phyloP scores from a whole-genome alignment of 345 rosid genomes.

The Sisymbrium irio region DNA sequence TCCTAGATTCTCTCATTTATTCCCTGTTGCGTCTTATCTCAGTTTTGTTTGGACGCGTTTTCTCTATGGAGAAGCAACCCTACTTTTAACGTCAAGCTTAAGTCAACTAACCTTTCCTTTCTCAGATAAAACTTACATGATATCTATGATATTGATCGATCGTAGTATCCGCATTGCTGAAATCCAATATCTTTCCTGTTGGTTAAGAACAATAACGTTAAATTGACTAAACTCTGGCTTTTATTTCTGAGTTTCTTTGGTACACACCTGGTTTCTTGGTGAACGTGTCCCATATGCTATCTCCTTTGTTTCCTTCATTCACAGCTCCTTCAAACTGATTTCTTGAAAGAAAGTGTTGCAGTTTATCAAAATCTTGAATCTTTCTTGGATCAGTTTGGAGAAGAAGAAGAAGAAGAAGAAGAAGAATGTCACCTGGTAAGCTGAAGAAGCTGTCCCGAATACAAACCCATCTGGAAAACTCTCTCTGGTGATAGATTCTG shows the following conservation, averaged over 20 bases:
- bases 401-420: neutral
- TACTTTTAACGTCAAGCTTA: conserved; percentile 13
- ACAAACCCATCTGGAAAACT: conserved; percentile 74
- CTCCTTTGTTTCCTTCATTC: conserved; percentile 84
- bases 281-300: conserved; percentile 89
- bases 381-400: conserved; percentile 13
- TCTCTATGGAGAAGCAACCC: conserved; percentile 31
- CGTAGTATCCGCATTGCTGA: conserved; percentile 91
- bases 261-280: conserved; percentile 62
- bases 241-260: conserved; percentile 4
- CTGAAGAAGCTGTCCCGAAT: conserved; percentile 93
- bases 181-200: conserved; percentile 81
- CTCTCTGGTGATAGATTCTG: conserved; percentile 57
- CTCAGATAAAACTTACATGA: conserved; percentile 43
- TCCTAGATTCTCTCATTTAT: conserved; percentile 14
- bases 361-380: neutral
- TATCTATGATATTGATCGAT: conserved; percentile 91
- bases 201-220: neutral
- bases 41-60: conserved; percentile 21
- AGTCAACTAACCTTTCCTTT: conserved; percentile 8
- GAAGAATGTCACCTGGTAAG: conserved; percentile 65
- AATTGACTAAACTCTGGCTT: neutral
- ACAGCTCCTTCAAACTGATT: conserved; percentile 88
- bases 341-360: conserved; percentile 9
- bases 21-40: conserved; percentile 19